Base-by-base conservation (phyloP, 805 yeast species). In the Starmerella vitae region DNA sequence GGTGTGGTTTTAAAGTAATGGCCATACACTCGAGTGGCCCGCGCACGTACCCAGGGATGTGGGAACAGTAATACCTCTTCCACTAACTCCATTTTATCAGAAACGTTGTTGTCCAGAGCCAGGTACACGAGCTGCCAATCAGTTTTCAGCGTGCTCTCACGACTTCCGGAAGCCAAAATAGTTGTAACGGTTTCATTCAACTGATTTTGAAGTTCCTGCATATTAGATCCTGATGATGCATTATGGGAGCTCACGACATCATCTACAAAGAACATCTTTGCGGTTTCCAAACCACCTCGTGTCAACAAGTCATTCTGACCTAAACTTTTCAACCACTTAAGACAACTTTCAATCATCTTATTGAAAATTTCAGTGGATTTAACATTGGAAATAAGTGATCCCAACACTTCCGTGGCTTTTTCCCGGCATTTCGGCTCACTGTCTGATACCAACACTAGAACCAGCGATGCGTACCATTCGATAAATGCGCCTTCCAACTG, bases 11-110 rank as follows among this genome's bases (percentile, higher is more conserved):
- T 52, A 40, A 81, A 61, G 36, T 79, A 54, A 1, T 59, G 52
- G 1, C 78, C 76, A 29, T 76, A 56, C 25, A 83, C 61, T 38
- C 86, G 65, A 5, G 77, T 61, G 1, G 93, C 64, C 4, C 70
- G 61, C 42, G 79, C 64, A 50, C 96, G 72, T 5, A 86, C 79
- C 97, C 97, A 86, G 1, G 91, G 68, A 58, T 86, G 96, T 2
- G 96, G 96, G 55, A 72, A 86, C 37, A 86, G 62, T 38, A 85
- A 64, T 21, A 74, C 59, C 3, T 67, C 68, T 19, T 72, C 63
- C 3, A 79, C 58, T 14, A 59, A 55, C 3, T 56, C 48, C 85
- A 70, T 50, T 0, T 20, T 15, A 6, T 27, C 41, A 6, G 14
- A 10, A 21, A 25, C 28, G 15, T 34, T 33, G 59, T 64, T 49